Percentiles rank a stretch among this genome's conserved stretches.
Evolutionary conservation across 2,329 filamentous ascomycete genomes (phyloP).

Genomic region (Aspergillus pseudonomiae): DNA sequence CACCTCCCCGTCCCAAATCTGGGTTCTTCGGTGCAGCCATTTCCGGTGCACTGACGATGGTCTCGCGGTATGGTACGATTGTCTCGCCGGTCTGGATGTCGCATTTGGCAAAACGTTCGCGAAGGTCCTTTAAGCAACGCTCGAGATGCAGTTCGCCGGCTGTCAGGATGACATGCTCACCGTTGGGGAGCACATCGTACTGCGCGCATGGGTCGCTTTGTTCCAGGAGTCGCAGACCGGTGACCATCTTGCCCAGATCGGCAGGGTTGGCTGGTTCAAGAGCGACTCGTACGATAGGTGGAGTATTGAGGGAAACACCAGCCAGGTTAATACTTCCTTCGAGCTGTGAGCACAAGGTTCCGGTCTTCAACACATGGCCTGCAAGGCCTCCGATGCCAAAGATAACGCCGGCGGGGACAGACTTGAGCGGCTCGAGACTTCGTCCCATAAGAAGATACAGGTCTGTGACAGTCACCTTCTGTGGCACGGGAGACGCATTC

Average conservation of each 20-base stretch:
- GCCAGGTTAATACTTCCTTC: conserved; percentile 89
- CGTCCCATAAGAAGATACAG: conserved; percentile 97
- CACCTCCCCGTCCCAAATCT: conserved; percentile 80
- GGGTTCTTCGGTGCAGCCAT: conserved; percentile 89
- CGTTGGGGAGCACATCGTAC: conserved; percentile 89
- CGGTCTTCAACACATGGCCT: conserved; percentile 92
- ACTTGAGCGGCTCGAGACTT: conserved; percentile 76
- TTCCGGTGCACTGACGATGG: conserved; percentile 82
- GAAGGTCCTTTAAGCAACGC: conserved; percentile 86
- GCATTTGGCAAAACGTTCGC: conserved; percentile 89
- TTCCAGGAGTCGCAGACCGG: conserved; percentile 80
- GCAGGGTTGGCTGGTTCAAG: conserved; percentile 90
- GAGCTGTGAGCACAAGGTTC: conserved; percentile 85
- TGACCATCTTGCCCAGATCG: conserved; percentile 93
- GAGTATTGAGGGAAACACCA: conserved; percentile 76
- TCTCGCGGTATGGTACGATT: conserved; percentile 94
- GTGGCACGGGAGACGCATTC: conserved; percentile 70
- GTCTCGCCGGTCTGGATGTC: conserved; percentile 93
- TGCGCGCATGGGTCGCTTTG: conserved; percentile 95
- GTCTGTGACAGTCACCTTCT: conserved; percentile 81
- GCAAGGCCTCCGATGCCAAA: conserved; percentile 94
- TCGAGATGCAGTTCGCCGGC: conserved; percentile 94
- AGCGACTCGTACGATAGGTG: conserved; percentile 93
- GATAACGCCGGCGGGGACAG: conserved; percentile 89
- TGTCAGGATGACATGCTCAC: conserved; percentile 92